Conservation (phyloP, 129 eudicot genomes). For the Kitagawia praeruptora region DNA sequence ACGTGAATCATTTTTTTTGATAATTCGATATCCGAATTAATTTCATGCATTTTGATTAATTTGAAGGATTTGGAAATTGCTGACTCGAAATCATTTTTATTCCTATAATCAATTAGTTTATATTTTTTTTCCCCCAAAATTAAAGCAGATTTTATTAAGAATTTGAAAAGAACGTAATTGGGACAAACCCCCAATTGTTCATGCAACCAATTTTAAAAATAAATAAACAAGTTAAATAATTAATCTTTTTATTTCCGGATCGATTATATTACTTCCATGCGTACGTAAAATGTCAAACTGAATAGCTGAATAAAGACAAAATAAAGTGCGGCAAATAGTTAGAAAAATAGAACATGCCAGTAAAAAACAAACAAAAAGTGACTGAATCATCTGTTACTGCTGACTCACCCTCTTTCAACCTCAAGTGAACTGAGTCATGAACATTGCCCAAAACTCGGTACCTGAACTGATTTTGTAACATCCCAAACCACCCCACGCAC, state of each 20-base stretch:
- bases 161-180: too few species aligned
- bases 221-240: too few species aligned
- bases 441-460: constrained; percentile 15
- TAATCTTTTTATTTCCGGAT: too few species aligned
- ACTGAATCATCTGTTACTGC: constrained; percentile 26
- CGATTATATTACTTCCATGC: background rate
- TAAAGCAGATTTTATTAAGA: too few species aligned
- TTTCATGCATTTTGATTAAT: too few species aligned
- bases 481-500: background rate
- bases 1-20: too few species aligned
- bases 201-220: too few species aligned
- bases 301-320: background rate
- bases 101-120: background rate
- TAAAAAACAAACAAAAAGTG: constrained; percentile 29
- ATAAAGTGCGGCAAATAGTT: background rate
- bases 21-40: too few species aligned
- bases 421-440: background rate
- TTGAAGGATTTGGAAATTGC: too few species aligned
- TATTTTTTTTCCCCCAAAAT: too few species aligned
- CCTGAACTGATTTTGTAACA: background rate
- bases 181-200: too few species aligned
- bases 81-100: too few species aligned
- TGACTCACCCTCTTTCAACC: constrained; percentile 31
- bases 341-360: constrained; percentile 2
- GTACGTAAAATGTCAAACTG: background rate